Evolutionary conservation across 179 eudicot genomes (phyloP), one percentile per base, ranked within the genome.

Genomic region (Sideroxylon spinosum): DNA sequence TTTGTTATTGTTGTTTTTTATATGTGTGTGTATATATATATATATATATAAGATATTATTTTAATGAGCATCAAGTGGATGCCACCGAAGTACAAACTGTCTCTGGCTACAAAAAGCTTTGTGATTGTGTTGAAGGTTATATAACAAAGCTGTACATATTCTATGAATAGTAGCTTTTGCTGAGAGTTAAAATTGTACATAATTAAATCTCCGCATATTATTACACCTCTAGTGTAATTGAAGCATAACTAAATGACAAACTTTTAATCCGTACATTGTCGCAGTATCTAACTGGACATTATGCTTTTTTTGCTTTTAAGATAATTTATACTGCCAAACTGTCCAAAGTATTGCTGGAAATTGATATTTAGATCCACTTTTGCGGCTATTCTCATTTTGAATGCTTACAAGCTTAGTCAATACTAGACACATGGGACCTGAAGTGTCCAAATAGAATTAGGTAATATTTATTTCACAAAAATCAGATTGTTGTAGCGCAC

Each of bases 131-230:
- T 44, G 49, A 59, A 73, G 75, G 7, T 55, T 26, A 12, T n/a
- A 26, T 56, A 10, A 37, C 64, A 53, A 73, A 28, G 48, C 48
- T 20, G 32, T 20, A 37, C n/a, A 9, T 75, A 22, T 25, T 75
- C 32, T 5, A 22, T 12, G 16, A 13, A 25, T 13, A 46, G 11
- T 13, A 23, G 46, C 69, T 23, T 62, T 10, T 8, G 2, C 55
- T 12, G 61, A 74, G 68, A n/a, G 17, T 76, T 76, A 37, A 53
- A 44, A n/a, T 60, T 62, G 9, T 73, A 19, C 16, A 17, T 56
- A 6, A 56, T 60, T 74, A 32, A 60, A 6, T 16, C 12, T 56
- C 9, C 9, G 22, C 16, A 49, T 13, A 1, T 17, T 13, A 22
- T 50, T 71, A 32, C 55, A 3, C 32, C 14, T 70, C 12, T 12